Evolutionary conservation across 345 rosid species (phyloP).

Genomic region (Populus nigra): DNA sequence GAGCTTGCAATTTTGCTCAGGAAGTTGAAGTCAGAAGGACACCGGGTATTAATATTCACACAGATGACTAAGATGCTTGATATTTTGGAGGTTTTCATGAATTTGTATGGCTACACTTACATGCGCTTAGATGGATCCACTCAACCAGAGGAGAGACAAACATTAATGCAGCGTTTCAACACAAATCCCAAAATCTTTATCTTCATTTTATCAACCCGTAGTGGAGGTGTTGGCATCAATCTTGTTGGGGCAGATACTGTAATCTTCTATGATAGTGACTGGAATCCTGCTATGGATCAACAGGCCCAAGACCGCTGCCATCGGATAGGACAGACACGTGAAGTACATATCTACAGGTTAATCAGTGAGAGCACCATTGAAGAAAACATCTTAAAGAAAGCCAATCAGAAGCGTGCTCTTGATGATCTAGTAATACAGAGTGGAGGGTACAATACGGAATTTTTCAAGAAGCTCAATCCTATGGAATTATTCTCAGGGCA

Average conservation of each 20-base stretch:
- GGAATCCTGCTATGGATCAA: conserved; percentile 99
- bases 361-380: conserved; percentile 99
- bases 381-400: conserved; percentile 96
- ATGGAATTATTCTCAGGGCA: conserved; percentile 93
- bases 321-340: conserved; percentile 98
- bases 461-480: conserved; percentile 99
- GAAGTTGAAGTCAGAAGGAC: conserved; percentile 89
- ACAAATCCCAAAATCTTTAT: conserved; percentile 97
- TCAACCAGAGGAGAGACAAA: conserved; percentile 97
- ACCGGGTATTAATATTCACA: conserved; percentile 93
- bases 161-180: conserved; percentile 99
- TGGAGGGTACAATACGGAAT: conserved; percentile 95
- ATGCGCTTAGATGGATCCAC: conserved; percentile 99
- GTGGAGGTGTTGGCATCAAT: conserved; percentile 99
- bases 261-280: conserved; percentile 98
- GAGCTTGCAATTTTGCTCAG: conserved; percentile 88
- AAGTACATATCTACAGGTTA: conserved; percentile 91
- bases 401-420: conserved; percentile 98
- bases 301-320: conserved; percentile 99
- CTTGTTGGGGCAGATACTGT: conserved; percentile 99
- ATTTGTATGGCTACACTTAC: conserved; percentile 91
- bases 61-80: conserved; percentile 99
- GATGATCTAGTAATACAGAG: conserved; percentile 97
- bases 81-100: conserved; percentile 93
- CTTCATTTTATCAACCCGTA: conserved; percentile 95